Percentiles rank a stretch among this genome's conserved stretches.
Evolutionary conservation across 2,329 filamentous ascomycete genomes (phyloP).

Genomic region (Stachybotrys chlorohalonatus): DNA sequence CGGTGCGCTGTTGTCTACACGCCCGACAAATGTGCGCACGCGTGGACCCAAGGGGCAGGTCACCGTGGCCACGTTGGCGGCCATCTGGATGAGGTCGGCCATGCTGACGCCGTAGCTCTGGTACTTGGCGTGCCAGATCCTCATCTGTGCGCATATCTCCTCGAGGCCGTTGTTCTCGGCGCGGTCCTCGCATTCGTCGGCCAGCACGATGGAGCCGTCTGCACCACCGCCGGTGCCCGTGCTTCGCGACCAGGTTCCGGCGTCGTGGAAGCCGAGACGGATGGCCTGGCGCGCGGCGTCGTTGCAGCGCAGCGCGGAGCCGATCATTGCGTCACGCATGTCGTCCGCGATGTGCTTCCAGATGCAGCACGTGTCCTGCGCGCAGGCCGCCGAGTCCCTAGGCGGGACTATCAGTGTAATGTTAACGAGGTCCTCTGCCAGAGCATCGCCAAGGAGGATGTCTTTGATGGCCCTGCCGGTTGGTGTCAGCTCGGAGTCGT

Average conservation of each 20-base stretch:
- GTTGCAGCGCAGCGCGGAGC: slow-evolving; percentile 26
- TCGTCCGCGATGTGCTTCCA: slow-evolving; percentile 29
- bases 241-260: slow-evolving; percentile 23
- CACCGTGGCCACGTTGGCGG: neutral
- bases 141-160: neutral
- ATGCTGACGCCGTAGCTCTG: slow-evolving; percentile 1
- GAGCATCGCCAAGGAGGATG: slow-evolving; percentile 17
- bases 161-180: neutral
- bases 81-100: slow-evolving; percentile 2
- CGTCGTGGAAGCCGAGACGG: slow-evolving; percentile 36
- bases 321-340: slow-evolving; percentile 23
- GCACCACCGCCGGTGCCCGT: slow-evolving; percentile 2
- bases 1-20: neutral
- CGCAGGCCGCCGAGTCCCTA: slow-evolving; percentile 9
- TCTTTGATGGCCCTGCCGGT: slow-evolving; percentile 21
- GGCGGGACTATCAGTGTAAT: neutral
- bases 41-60: neutral
- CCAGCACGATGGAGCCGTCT: neutral
- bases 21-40: neutral
- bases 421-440: neutral
- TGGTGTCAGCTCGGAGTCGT: slow-evolving; percentile 15
- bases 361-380: slow-evolving; percentile 28
- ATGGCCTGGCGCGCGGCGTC: slow-evolving; percentile 27
- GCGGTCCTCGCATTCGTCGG: neutral
- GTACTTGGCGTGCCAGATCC: neutral